These are phyloP conservation scores for Barnettozyma hawaiiensis DNA, from an alignment of 1,139 yeast species.

Conservation along the genomic window DNA sequence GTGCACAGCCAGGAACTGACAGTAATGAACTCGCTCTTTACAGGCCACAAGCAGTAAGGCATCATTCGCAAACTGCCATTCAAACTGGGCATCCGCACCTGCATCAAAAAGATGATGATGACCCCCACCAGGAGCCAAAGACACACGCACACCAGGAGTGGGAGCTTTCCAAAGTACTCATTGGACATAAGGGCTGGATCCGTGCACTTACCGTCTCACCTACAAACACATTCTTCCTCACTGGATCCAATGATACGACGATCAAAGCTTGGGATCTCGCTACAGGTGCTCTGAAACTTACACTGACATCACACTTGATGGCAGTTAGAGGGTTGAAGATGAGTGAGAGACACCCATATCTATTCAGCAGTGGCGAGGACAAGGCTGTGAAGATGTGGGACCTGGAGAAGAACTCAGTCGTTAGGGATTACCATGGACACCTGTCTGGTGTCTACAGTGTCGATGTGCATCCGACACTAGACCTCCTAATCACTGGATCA, in stretches of 20 bases:
- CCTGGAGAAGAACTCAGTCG: conserved; percentile 74
- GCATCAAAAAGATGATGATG: too few relatives aligned
- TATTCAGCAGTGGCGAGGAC: conserved; percentile 92
- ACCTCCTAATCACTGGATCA: conserved; percentile 84
- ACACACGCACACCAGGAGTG: conserved; percentile 49
- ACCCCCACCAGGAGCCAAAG: neutral
- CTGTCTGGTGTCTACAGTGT: conserved; percentile 82
- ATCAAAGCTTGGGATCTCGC: conserved; percentile 92
- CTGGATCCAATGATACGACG: conserved; percentile 86
- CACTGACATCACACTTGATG: conserved; percentile 90
- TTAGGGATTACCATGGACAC: conserved; percentile 92
- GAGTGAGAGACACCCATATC: conserved; percentile 73
- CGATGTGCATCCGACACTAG: conserved; percentile 82
- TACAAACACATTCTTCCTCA: conserved; percentile 83
- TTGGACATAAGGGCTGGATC: conserved; percentile 95
- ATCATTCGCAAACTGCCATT: neutral
- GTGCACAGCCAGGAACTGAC: neutral
- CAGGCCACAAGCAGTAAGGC: neutral
- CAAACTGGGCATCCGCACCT: neutral
- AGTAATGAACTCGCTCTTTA: neutral
- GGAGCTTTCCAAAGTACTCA: conserved; percentile 67
- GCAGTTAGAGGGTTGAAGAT: conserved; percentile 73
- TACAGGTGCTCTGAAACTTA: conserved; percentile 58
- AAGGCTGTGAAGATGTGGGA: conserved; percentile 97
- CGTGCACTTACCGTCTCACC: conserved; percentile 78